These are phyloP conservation scores for Cladosporium sp. DNA, from an alignment of 2,329 filamentous ascomycete genomes.

Conservation along the genomic window DNA sequence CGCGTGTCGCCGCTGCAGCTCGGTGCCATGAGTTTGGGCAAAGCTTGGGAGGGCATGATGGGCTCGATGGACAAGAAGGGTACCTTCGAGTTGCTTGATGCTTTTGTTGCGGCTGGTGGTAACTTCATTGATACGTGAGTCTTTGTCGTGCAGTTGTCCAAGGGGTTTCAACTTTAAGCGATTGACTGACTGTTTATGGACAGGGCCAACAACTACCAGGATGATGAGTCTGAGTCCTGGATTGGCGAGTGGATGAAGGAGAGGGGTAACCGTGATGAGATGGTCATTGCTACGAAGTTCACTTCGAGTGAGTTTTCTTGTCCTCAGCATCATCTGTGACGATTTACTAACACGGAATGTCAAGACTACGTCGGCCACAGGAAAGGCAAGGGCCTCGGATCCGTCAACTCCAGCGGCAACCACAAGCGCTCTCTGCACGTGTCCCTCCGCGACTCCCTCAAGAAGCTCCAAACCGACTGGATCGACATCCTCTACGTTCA, in stretches of 20 bases:
- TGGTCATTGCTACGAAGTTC: constrained; percentile 55
- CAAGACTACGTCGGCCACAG: constrained; percentile 11
- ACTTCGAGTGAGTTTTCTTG: constrained; percentile 27
- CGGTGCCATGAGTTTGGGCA: constrained; percentile 62
- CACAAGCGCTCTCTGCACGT: constrained; percentile 58
- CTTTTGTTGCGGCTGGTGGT: constrained; percentile 61
- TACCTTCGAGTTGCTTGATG: constrained; percentile 62
- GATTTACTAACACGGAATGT: background rate
- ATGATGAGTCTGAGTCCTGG: constrained; percentile 30
- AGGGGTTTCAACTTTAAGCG: too few relatives aligned
- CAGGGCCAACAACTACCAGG: constrained; percentile 33
- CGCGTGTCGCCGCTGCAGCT: constrained; percentile 46
- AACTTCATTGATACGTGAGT: constrained; percentile 62
- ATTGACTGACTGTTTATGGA: background rate
- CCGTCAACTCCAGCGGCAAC: constrained; percentile 56
- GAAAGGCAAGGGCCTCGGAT: constrained; percentile 13
- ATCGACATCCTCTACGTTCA: constrained; percentile 54
- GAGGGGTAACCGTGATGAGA: constrained; percentile 44
- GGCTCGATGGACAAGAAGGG: constrained; percentile 62
- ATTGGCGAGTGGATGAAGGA: constrained; percentile 50
- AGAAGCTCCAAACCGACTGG: constrained; percentile 63
- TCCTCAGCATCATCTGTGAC: background rate
- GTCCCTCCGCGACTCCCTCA: constrained; percentile 37
- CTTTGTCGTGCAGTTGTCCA: too few relatives aligned
- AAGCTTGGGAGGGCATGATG: constrained; percentile 55